Base-by-base conservation (phyloP, 78 protist species). In the Capsaspora owczarzaki region DNA sequence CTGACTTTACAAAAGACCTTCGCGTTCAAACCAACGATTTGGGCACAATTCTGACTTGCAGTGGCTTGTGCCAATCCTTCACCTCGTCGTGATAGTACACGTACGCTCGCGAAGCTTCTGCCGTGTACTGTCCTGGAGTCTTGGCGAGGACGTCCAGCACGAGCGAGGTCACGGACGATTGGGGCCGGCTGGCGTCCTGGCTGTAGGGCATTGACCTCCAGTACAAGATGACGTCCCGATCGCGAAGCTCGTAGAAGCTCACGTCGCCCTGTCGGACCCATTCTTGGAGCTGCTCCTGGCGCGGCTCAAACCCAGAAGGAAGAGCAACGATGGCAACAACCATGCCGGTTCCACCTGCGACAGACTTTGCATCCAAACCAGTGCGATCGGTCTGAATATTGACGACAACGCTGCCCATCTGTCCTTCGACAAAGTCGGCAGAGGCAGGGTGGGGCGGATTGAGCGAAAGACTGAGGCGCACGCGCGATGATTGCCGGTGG, bases 171-270 rank as follows among this genome's bases (percentile, higher is more conserved):
- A 23, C 38, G 38, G 31, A 82, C 41, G 27, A 35, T 5, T 1
- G 37, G 44, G 4, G 10, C 41, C 35, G 85, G 85, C 23, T n/a
- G n/a, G n/a, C n/a, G n/a, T n/a, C n/a, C n/a, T n/a, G n/a, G n/a
- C n/a, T n/a, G n/a, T n/a, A n/a, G n/a, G 56, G 82, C 6, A 82
- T 23, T 12, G 49, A 25, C 43, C 85, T 79, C 85, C 85, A 82
- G 66, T 82, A 82, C 31, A 82, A 43, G 35, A 82, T 83, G 43
- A 82, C 85, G 33, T 82, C 81, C 27, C 82, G 56, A 1, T 83
- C 85, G 27, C 23, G 6, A 35, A 77, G 38, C 66, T 82, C 85
- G 12, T 29, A 82, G 44, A 27, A n/a, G 22, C 84, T 3, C 8
- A 82, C 12, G 31, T 4, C 66, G 37, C n/a, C 14, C 27, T n/a